Evolutionary conservation across 495 filamentous ascomycete genomes (phyloP).

Genomic region (Opeltia flavorubescens): DNA sequence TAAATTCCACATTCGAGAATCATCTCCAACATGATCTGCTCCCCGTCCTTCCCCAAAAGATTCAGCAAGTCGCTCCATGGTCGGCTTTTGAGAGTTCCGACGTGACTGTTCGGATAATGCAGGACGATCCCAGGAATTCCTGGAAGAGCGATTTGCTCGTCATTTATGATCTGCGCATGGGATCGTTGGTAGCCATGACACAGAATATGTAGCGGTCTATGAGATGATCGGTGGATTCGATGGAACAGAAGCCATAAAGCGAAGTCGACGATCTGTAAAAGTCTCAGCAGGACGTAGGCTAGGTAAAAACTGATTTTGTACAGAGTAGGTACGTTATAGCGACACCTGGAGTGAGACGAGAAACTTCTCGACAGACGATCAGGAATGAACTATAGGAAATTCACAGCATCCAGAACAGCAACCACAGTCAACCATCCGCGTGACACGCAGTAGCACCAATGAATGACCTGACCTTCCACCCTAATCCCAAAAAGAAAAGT

Average conservation of each 20-base stretch:
- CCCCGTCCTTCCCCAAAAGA: slow-evolving; percentile 62
- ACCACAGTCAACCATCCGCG: too few relatives aligned
- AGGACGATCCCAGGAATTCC: slow-evolving; percentile 39
- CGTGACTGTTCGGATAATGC: slow-evolving; percentile 53
- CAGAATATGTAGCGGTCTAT: slow-evolving; percentile 57
- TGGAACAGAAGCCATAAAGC: slow-evolving; percentile 64
- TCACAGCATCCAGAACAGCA: neutral
- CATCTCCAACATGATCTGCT: slow-evolving; percentile 68
- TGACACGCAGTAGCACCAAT: too few relatives aligned
- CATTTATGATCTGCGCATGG: slow-evolving; percentile 12
- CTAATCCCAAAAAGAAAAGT: slow-evolving; percentile 1
- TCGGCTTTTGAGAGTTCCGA: slow-evolving; percentile 48
- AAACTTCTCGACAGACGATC: neutral
- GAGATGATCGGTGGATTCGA: slow-evolving; percentile 26
- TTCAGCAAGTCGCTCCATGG: slow-evolving; percentile 61
- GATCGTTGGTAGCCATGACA: slow-evolving; percentile 58
- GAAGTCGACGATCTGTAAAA: slow-evolving; percentile 59
- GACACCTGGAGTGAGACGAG: too few relatives aligned
- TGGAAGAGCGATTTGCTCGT: slow-evolving; percentile 19
- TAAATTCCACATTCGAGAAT: slow-evolving; percentile 73
- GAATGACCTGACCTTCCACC: too few relatives aligned
- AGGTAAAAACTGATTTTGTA: too few relatives aligned
- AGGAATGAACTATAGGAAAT: neutral
- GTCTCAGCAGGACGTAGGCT: slow-evolving; percentile 13
- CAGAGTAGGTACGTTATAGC: too few relatives aligned